These are phyloP conservation scores for Penicillium sp. DNA, from an alignment of 2,329 filamentous ascomycete species.

Conservation along the genomic window DNA sequence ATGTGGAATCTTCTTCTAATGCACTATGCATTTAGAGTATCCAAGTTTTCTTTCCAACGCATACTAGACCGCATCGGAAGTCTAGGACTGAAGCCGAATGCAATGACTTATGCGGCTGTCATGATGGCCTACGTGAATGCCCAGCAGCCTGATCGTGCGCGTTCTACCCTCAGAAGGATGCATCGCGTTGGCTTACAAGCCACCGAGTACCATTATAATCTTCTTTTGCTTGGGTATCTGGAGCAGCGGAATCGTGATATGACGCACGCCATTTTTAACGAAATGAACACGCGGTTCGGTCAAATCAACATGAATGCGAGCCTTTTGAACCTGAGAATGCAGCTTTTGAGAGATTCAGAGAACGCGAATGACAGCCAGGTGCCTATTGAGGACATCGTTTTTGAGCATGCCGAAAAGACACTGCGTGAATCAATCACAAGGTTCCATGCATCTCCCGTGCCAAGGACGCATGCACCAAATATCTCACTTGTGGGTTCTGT, in stretches of 20 bases:
- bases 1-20: slow-evolving; percentile 79
- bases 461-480: slow-evolving; percentile 43
- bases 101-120: slow-evolving; percentile 60
- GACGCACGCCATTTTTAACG: slow-evolving; percentile 52
- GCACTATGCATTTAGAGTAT: slow-evolving; percentile 64
- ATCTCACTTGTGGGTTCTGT: slow-evolving; percentile 34
- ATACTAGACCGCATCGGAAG: slow-evolving; percentile 57
- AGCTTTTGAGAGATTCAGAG: slow-evolving; percentile 37
- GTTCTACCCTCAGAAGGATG: slow-evolving; percentile 48
- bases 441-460: slow-evolving; percentile 42
- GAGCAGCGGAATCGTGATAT: slow-evolving; percentile 47
- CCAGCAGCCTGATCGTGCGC: slow-evolving; percentile 56
- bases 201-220: slow-evolving; percentile 47
- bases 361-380: slow-evolving; percentile 14
- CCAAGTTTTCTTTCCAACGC: slow-evolving; percentile 54
- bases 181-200: slow-evolving; percentile 40
- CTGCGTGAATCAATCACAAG: slow-evolving; percentile 41
- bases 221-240: slow-evolving; percentile 53
- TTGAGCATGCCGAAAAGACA: slow-evolving; percentile 38
- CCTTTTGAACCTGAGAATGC: slow-evolving; percentile 37
- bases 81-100: slow-evolving; percentile 52
- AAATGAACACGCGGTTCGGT: slow-evolving; percentile 40
- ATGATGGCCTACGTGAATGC: slow-evolving; percentile 58
- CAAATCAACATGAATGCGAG: slow-evolving; percentile 34
- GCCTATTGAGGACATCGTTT: slow-evolving; percentile 19